Percentiles rank a stretch among this genome's conserved stretches.
Conservation (phyloP, 2,329 filamentous ascomycete species). For the Colletotrichum karsti region DNA sequence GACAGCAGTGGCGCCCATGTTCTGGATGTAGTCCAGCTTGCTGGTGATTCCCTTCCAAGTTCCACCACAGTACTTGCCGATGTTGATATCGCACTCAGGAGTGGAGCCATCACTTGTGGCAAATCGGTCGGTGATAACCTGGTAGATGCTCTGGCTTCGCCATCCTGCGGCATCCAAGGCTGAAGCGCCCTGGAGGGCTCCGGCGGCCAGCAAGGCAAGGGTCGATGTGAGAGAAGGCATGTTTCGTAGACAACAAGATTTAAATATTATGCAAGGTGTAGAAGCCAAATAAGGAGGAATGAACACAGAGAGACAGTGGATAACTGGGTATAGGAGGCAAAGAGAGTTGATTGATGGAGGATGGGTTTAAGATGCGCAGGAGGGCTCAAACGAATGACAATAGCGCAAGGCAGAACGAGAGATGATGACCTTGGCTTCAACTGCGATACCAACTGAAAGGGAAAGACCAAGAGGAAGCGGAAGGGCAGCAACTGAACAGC, state of each 20-base stretch:
- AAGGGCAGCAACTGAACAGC: neutral
- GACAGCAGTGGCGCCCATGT: constrained; percentile 52
- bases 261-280: neutral
- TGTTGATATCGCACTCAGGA: constrained; percentile 35
- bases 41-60: constrained; percentile 58
- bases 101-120: constrained; percentile 48
- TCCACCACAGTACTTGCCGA: constrained; percentile 56
- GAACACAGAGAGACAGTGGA: too few relatives aligned
- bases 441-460: neutral
- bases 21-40: constrained; percentile 59
- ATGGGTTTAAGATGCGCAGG: neutral
- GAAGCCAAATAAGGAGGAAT: neutral
- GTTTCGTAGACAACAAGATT: neutral
- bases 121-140: constrained; percentile 54
- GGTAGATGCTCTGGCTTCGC: constrained; percentile 53
- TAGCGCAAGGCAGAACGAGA: constrained; percentile 24
- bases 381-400: constrained; percentile 6
- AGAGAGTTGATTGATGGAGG: neutral
- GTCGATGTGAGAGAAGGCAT: constrained; percentile 13
- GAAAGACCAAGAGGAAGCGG: neutral
- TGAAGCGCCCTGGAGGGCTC: constrained; percentile 17
- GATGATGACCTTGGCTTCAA: constrained; percentile 19
- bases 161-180: constrained; percentile 42
- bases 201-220: constrained; percentile 16
- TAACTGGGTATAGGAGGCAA: neutral